Evolutionary conservation across 2,329 filamentous ascomycete genomes (phyloP).

Genomic region (Xylaria multiplex): DNA sequence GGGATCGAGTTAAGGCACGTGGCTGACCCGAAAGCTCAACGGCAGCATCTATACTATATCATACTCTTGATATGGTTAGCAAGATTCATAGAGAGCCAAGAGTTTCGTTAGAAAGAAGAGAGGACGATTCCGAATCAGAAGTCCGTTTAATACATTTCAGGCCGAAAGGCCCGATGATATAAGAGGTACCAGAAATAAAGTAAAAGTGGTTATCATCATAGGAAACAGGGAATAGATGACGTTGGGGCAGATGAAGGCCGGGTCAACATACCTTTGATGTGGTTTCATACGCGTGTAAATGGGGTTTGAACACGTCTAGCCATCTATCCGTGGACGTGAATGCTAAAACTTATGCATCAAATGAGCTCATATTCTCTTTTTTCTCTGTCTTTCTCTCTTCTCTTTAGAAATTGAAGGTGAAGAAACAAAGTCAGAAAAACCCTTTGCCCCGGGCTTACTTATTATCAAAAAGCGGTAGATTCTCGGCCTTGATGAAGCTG

Average conservation of each 20-base stretch:
- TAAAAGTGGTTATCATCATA: conserved; percentile 78
- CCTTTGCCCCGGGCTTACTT: conserved; percentile 1
- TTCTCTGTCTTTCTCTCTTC: not conserved
- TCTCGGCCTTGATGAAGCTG: conserved; percentile 27
- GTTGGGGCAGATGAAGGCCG: conserved; percentile 26
- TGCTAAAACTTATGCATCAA: not conserved
- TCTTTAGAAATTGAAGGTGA: conserved; percentile 5
- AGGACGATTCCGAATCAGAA: conserved; percentile 69
- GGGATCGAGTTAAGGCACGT: not conserved
- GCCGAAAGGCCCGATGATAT: conserved; percentile 75
- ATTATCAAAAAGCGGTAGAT: conserved; percentile 30
- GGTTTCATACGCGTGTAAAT: conserved; percentile 4
- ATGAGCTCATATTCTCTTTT: not conserved
- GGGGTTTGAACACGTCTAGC: not conserved
- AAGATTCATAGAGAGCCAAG: conserved; percentile 10
- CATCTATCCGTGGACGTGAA: not conserved
- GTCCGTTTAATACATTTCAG: conserved; percentile 85
- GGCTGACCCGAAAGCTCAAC: not conserved
- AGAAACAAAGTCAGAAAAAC: conserved; percentile 6
- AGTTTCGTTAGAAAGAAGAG: not conserved
- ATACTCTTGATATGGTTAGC: conserved; percentile 29
- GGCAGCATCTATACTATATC: conserved; percentile 1
- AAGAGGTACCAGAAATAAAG: conserved; percentile 95
- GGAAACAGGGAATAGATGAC: conserved; percentile 41
- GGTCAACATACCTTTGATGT: conserved; percentile 50